Evolutionary conservation across 129 eudicot species (phyloP), one percentile per base, ranked within the genome.

Genomic region (Escallonia rubra): DNA sequence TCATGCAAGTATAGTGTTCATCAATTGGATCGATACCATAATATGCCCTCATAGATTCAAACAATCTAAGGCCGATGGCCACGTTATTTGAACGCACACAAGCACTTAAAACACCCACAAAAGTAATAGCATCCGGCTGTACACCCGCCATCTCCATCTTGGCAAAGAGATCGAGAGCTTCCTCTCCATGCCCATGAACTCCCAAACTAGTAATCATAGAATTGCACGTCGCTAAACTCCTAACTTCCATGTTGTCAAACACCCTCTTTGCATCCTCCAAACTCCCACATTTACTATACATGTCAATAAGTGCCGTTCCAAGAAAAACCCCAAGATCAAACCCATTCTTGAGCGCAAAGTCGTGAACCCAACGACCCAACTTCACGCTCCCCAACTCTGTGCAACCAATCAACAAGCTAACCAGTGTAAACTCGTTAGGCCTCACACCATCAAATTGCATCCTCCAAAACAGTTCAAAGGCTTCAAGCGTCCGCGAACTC

Each of bases 101-200:
- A 57, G 87, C 84, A 59, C 76, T 48, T 72, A 82, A 68, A 3
- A 72, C 70, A 34, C 87, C 87, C 5, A 69, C 76, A 67, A 82
- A 82, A 57, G 83, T 82, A 46, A 82, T 78, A 11, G 75, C 87
- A 68, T 78, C 81, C 2, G 87, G 87, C 66, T 61, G 42, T 7
- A 74, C 76, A 23, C 72, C 68, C 10, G 51, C 74, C 66, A 39
- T 57, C 81, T 74, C 74, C 87, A 82, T 82, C 61, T 74, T 61
- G 48, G 46, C 70, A 47, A 82, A 82, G 34, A 74, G 38, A 9
- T 44, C 49, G 41, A 82, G 65, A 4, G 87, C 87, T 55, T 74
- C 78, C 65, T 74, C 78, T 12, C 81, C 78, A 62, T 64, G 65
- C 13, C 81, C 81, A 51, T 76, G 81, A 13, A 76, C 81, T 2